Base-by-base conservation (phyloP, 2,329 filamentous ascomycete genomes). In the Microdochium nivale region DNA sequence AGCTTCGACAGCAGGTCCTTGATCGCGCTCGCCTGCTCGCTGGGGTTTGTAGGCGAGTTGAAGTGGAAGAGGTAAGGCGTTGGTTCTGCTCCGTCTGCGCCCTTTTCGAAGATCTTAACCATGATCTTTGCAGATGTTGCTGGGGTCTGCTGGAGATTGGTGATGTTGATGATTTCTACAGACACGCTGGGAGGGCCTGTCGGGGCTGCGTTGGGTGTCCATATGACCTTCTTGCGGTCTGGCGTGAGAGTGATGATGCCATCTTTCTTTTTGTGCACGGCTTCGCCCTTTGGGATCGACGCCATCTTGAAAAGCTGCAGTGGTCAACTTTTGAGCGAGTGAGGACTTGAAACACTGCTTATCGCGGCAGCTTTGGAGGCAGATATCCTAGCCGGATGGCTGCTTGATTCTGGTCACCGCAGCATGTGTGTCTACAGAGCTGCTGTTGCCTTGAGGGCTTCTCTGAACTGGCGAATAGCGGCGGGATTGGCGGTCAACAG, bases 211-310 rank as follows among this genome's bases (percentile, higher is more conserved):
- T 81, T 76, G 10, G 90, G 87, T 30, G 83, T 88, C 92, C 92
- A 99, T 66, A 82, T 86, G 55, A 97, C 81, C 35, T 78, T 83
- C 62, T 80, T 81, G 62, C 82, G 78, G 67, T 96, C 89, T 52
- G 79, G 73, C 16, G 87, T 83, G 60, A 97, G 76, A 25, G 83
- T 81, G 62, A 99, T 74, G 54, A 81, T 81, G 66, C 94, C 94
- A 75, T 97, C 88, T 70, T 95, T 94, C 76, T 97, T 99, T 73
- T 96, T 97, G 78, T 94, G 97, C 53, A 84, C 76, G 50, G 87
- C 84, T 56, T 79, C 81, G 54, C 85, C 88, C 59, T 75, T 79
- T 50, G 81, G 82, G 55, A 77, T 67, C 25, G 78, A 71, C n/a
- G 40, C 19, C 82, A 86, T 85, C 47, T 50, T 60, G 52, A 30